phyloP scores from a whole-genome alignment of 768 basidiomycete genomes.

The Porpolomopsis calyptriformis region DNA sequence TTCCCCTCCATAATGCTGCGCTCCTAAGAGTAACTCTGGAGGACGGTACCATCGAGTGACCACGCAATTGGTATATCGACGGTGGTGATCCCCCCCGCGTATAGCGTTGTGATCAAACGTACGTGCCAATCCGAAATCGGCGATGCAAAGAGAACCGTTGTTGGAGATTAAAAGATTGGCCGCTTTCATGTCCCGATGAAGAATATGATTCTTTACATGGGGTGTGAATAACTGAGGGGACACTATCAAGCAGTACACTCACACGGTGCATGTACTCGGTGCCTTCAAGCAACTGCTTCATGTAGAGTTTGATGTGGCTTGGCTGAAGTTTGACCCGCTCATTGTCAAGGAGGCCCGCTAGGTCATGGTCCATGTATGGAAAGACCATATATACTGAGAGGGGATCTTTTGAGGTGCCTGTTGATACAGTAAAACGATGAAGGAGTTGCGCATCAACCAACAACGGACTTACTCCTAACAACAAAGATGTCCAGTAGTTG shows the following conservation, averaged over 20 bases:
- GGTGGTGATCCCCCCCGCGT: slow-evolving; percentile 29
- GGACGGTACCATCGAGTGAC: slow-evolving; percentile 94
- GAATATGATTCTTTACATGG: slow-evolving; percentile 79
- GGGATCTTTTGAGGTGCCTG: slow-evolving; percentile 59
- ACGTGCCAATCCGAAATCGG: slow-evolving; percentile 94
- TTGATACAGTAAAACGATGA: slow-evolving; percentile 1
- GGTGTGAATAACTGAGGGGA: slow-evolving; percentile 7
- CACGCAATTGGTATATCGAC: slow-evolving; percentile 90
- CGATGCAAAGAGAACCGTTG: slow-evolving; percentile 70
- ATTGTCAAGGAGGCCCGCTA: slow-evolving; percentile 90
- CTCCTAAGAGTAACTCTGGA: slow-evolving; percentile 84
- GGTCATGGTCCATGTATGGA: slow-evolving; percentile 99
- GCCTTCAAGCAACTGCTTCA: slow-evolving; percentile 93
- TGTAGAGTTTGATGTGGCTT: slow-evolving; percentile 89
- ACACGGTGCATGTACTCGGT: slow-evolving; percentile 94
- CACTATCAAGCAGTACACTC: slow-evolving; percentile 19
- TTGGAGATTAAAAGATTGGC: slow-evolving; percentile 94
- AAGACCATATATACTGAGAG: slow-evolving; percentile 97
- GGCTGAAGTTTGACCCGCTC: slow-evolving; percentile 73
- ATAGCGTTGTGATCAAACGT: slow-evolving; percentile 49
- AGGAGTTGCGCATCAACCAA: not conserved
- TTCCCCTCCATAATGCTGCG: slow-evolving; percentile 81
- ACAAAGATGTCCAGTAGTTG: slow-evolving; percentile 90
- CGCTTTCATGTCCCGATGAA: slow-evolving; percentile 98
- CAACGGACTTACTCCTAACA: slow-evolving; percentile 47